phyloP scores from a whole-genome alignment of 2,329 filamentous ascomycete genomes.

The Neonectria hederae region DNA sequence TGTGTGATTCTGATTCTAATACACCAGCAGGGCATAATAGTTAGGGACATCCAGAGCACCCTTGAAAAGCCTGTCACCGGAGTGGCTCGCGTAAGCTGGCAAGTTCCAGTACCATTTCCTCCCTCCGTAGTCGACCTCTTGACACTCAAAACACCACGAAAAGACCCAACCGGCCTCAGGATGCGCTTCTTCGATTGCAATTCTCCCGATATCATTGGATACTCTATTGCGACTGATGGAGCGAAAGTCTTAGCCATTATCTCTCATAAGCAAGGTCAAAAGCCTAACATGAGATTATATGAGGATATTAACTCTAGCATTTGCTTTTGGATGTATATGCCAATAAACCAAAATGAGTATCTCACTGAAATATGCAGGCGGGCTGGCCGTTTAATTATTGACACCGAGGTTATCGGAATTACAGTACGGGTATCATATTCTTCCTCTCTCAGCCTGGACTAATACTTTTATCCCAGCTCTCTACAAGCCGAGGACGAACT shows the following conservation, averaged over 20 bases:
- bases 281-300: neutral
- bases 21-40: neutral
- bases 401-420: slow-evolving; percentile 8
- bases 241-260: neutral
- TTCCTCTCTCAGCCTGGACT: neutral
- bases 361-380: slow-evolving; percentile 24
- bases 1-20: neutral
- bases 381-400: slow-evolving; percentile 1
- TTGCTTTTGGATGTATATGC: slow-evolving; percentile 28
- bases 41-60: neutral
- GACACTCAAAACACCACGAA: slow-evolving; percentile 1
- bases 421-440: neutral
- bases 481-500: slow-evolving; percentile 21
- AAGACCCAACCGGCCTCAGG: slow-evolving; percentile 4
- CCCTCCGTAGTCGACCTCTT: slow-evolving; percentile 15
- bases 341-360: slow-evolving; percentile 20
- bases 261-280: slow-evolving; percentile 5
- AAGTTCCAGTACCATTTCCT: slow-evolving; percentile 6
- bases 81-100: slow-evolving; percentile 11
- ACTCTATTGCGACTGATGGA: slow-evolving; percentile 19
- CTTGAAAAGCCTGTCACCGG: neutral
- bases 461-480: slow-evolving; percentile 9
- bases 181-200: slow-evolving; percentile 24
- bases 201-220: slow-evolving; percentile 7
- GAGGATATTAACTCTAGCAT: neutral